Evolutionary conservation across 768 basidiomycete species (phyloP), one percentile per base, ranked within the genome.

Genomic region (Psilocybe cyanescens): DNA sequence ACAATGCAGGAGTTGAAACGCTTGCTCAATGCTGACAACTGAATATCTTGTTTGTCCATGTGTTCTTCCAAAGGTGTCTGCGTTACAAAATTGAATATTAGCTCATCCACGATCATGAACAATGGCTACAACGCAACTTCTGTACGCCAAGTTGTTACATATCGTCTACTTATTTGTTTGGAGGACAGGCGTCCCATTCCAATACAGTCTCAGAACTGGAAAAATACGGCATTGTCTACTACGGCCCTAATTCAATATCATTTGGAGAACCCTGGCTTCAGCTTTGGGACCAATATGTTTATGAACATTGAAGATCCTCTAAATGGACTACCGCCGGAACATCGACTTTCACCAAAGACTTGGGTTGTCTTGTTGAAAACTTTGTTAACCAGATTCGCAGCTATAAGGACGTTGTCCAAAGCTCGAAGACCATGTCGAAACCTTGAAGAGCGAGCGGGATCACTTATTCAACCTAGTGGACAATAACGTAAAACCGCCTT

Each of bases 41-140:
- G 52, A 31, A 51, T 50, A 3, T n/a, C 16, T 58, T 73, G 62
- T 71, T 74, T 75, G 69, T 31, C 17, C 24, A 31, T 69, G 65
- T 61, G 62, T 57, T 28, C 49, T 29, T 55, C 55, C 9, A 24
- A 44, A 24, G 55, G 9, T 51, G 14, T 28, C 14, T 19, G 16
- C 16, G 4, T 24, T 24, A 24, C 24, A 24, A 24, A 24, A 24
- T 24, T 24, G 24, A 24, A 24, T 24, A 24, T 24, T 24, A 24
- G 24, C 24, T 24, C 24, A 24, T 24, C 24, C 24, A 24, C 24
- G 24, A 24, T 24, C 24, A 24, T 24, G 24, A 24, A 24, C 54
- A 56, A 54, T 30, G 29, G 7, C 6, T 37, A 24, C 24, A 24
- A 24, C 24, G 24, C 24, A 24, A 24, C 24, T 24, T 24, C 24